Conservation (phyloP, 1,139 yeast genomes). For the Maudiozyma humilis region DNA sequence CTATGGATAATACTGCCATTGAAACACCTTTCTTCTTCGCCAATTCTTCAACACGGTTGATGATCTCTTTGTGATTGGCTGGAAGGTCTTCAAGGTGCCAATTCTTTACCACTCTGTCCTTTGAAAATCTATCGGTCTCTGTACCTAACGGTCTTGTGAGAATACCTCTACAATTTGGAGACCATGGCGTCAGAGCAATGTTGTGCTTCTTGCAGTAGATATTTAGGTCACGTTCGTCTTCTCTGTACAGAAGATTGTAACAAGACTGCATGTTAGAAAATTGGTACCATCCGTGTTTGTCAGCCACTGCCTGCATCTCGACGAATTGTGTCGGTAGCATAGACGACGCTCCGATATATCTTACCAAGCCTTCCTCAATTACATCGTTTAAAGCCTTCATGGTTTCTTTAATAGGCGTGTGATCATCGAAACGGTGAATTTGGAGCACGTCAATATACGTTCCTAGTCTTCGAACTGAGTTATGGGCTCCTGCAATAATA, state of each 20-base stretch:
- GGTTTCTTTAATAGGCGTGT: constrained; percentile 38
- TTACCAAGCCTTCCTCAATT: constrained; percentile 35
- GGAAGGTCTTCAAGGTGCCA: constrained; percentile 12
- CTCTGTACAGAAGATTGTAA: constrained; percentile 43
- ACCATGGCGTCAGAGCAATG: constrained; percentile 45
- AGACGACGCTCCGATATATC: constrained; percentile 45
- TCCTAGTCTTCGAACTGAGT: constrained; percentile 40
- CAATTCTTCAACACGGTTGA: constrained; percentile 46
- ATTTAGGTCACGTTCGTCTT: constrained; percentile 46
- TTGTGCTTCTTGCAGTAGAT: constrained; percentile 32
- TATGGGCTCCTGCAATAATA: constrained; percentile 39
- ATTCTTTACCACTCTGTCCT: constrained; percentile 14
- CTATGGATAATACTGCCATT: constrained; percentile 49
- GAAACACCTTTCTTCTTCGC: constrained; percentile 38
- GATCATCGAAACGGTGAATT: constrained; percentile 39
- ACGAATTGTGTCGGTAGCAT: constrained; percentile 41
- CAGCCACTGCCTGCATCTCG: constrained; percentile 40
- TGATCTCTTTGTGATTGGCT: constrained; percentile 34
- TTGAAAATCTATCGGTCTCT: constrained; percentile 12
- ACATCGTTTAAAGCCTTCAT: constrained; percentile 43
- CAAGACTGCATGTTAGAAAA: constrained; percentile 45
- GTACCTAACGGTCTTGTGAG: constrained; percentile 36
- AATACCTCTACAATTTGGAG: constrained; percentile 43
- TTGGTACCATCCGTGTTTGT: constrained; percentile 38
- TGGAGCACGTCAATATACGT: constrained; percentile 32